Conservation (phyloP, 305 asterid species). For the Fraxinus angustifolia region DNA sequence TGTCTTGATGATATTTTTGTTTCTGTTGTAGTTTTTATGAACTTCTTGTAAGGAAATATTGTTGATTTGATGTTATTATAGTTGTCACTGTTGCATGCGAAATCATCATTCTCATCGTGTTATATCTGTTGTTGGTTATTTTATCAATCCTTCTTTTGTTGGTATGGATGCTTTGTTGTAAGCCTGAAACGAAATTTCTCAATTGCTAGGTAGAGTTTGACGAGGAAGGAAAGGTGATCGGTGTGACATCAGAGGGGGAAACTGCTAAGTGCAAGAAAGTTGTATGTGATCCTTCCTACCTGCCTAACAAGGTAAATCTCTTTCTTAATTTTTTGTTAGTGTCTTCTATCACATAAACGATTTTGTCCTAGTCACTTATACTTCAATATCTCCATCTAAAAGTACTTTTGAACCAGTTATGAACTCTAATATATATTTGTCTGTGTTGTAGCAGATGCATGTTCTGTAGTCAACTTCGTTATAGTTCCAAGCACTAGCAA, state of each 20-base stretch:
- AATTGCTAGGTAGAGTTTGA: slow-evolving; percentile 77
- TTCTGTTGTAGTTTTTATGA: neutral
- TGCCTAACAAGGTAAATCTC: slow-evolving; percentile 68
- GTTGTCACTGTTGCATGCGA: neutral
- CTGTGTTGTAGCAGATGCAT: neutral
- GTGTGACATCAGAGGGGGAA: slow-evolving; percentile 97
- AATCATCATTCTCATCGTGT: neutral
- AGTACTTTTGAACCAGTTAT: neutral
- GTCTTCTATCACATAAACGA: neutral
- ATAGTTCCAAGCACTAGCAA: slow-evolving; percentile 4
- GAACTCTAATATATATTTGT: neutral
- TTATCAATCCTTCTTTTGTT: neutral
- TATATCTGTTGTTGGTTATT: neutral
- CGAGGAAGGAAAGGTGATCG: slow-evolving; percentile 82
- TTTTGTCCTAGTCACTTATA: neutral
- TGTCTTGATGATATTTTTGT: neutral
- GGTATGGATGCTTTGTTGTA: neutral
- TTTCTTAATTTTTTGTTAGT: neutral
- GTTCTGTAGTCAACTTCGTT: neutral
- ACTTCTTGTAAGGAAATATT: neutral
- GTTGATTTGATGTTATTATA: neutral
- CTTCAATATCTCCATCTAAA: slow-evolving; percentile 10
- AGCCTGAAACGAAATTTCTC: slow-evolving; percentile 22
- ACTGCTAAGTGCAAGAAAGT: slow-evolving; percentile 95
- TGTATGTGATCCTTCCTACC: slow-evolving; percentile 97